Percentiles rank a stretch among this genome's conserved stretches.
Evolutionary conservation across 2,329 filamentous ascomycete genomes (phyloP).

Genomic region (Chrysoporthe puriensis): DNA sequence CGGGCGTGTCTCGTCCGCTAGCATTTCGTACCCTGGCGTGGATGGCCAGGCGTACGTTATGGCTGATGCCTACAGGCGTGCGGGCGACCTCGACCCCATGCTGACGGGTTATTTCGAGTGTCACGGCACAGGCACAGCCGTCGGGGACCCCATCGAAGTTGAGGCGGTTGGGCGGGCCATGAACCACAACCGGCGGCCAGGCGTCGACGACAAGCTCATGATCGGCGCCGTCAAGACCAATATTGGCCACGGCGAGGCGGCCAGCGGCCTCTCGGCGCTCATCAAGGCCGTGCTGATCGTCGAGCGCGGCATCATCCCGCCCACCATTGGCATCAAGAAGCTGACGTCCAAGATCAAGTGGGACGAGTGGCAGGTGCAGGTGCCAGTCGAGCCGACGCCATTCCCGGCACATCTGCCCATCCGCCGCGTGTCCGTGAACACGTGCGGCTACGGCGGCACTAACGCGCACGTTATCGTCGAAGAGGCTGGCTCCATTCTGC

Average conservation of each 20-base stretch:
- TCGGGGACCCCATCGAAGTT: constrained; percentile 16
- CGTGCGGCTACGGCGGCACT: constrained; percentile 42
- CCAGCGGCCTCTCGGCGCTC: constrained; percentile 30
- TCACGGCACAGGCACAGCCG: constrained; percentile 24
- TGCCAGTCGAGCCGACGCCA: constrained; percentile 37
- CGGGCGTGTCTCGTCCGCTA: constrained; percentile 37
- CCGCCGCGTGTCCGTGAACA: constrained; percentile 37
- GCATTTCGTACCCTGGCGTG: constrained; percentile 36
- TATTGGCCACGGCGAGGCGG: constrained; percentile 32
- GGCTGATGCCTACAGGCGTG: constrained; percentile 48
- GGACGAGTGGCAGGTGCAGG: neutral
- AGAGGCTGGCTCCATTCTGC: neutral
- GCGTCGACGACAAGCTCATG: constrained; percentile 37
- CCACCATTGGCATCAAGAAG: constrained; percentile 19
- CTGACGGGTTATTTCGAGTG: constrained; percentile 38
- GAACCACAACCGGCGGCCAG: constrained; percentile 37
- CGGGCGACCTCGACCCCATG: constrained; percentile 38
- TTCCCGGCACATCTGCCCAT: neutral
- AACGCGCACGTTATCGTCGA: constrained; percentile 25
- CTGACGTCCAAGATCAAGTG: constrained; percentile 16
- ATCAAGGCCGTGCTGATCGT: constrained; percentile 31
- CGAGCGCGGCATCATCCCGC: constrained; percentile 28
- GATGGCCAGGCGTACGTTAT: constrained; percentile 42
- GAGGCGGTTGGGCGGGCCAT: constrained; percentile 32
- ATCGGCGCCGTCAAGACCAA: constrained; percentile 35